Conservation (phyloP, 1,284 basidiomycete genomes). For the Cutaneotrichosporon mucoides region DNA sequence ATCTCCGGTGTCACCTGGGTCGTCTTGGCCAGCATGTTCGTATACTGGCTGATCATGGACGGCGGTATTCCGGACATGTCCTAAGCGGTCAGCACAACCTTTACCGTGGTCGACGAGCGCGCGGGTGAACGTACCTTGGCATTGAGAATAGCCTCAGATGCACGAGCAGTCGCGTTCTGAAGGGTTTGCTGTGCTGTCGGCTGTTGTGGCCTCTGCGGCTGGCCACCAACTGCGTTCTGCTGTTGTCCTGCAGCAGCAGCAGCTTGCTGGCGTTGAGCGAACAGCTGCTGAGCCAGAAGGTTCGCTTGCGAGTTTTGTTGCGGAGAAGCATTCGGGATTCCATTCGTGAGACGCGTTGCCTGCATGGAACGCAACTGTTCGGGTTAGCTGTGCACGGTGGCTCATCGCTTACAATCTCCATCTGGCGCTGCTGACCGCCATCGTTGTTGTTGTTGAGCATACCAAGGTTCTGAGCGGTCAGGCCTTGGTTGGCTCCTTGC, state of each 20-base stretch:
- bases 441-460: slow-evolving; percentile 2
- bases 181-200: slow-evolving; percentile 5
- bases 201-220: slow-evolving; percentile 7
- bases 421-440: slow-evolving; percentile 11
- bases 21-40: slow-evolving; percentile 6
- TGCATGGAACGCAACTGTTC: slow-evolving; percentile 17
- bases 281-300: slow-evolving; percentile 14
- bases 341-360: slow-evolving; percentile 6
- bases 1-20: slow-evolving; percentile 14
- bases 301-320: slow-evolving; percentile 7
- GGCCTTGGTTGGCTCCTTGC: background rate
- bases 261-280: slow-evolving; percentile 9
- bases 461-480: background rate
- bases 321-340: slow-evolving; percentile 6
- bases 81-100: background rate
- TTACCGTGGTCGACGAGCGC: too few species aligned
- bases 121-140: slow-evolving; percentile 4
- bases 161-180: slow-evolving; percentile 3
- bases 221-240: slow-evolving; percentile 1
- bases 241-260: slow-evolving; percentile 8
- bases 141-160: slow-evolving; percentile 8
- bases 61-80: slow-evolving; percentile 8
- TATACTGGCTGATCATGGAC: slow-evolving; percentile 15
- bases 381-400: background rate
- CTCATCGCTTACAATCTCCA: slow-evolving; percentile 15